Percentiles rank a stretch among this genome's conserved stretches.
Evolutionary conservation across 1,139 yeast species (phyloP).

Genomic region (Blastobotrys proliferans): DNA sequence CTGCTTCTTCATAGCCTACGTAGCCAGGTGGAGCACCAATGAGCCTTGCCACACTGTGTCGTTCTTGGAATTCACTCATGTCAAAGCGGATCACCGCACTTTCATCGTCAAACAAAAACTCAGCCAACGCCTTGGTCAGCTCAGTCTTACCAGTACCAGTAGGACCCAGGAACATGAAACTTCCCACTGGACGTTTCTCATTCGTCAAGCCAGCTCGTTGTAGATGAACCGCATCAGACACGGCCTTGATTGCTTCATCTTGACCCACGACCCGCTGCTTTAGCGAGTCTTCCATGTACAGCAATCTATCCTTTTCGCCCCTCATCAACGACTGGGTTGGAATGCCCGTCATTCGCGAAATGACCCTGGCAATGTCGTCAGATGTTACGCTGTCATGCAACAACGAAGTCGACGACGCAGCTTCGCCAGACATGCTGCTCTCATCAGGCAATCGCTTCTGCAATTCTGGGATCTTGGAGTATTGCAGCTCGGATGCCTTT

Average conservation of each 20-base stretch:
- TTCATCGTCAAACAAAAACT: conserved; percentile 85
- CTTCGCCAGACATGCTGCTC: conserved; percentile 26
- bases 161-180: conserved; percentile 94
- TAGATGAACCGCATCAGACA: conserved; percentile 89
- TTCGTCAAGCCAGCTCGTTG: conserved; percentile 96
- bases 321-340: conserved; percentile 89
- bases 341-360: conserved; percentile 92
- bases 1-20: conserved; percentile 89
- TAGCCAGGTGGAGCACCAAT: conserved; percentile 99
- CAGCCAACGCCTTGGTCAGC: conserved; percentile 85
- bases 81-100: conserved; percentile 84
- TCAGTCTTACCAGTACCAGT: conserved; percentile 99
- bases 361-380: conserved; percentile 88
- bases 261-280: conserved; percentile 86
- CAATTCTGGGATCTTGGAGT: conserved; percentile 76
- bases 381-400: conserved; percentile 91
- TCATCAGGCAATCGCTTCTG: conserved; percentile 57
- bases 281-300: conserved; percentile 80
- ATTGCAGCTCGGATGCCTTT: conserved; percentile 84
- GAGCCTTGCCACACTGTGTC: conserved; percentile 80
- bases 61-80: conserved; percentile 97
- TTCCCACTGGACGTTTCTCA: conserved; percentile 91
- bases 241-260: conserved; percentile 86
- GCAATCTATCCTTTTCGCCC: conserved; percentile 87
- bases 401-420: conserved; percentile 36